Percentiles rank a stretch among this genome's conserved stretches.
Conservation (phyloP, 1,139 yeast genomes). For the Blastobotrys raffinosifermentans region DNA sequence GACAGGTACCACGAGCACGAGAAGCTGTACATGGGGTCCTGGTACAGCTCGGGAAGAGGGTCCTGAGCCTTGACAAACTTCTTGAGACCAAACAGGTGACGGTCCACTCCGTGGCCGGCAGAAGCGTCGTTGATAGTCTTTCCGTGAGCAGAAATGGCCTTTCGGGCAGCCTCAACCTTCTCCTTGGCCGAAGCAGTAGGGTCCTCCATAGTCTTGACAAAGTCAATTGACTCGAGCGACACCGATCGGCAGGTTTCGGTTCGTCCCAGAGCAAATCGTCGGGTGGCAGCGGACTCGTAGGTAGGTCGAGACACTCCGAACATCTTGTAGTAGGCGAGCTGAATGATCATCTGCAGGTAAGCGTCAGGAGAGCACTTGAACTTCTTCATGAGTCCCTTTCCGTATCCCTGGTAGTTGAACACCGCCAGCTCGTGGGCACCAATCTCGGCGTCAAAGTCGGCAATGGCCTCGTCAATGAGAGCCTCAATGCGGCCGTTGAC, state of each 20-base stretch:
- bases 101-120: constrained; percentile 85
- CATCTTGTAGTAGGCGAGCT: constrained; percentile 75
- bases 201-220: constrained; percentile 72
- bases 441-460: constrained; percentile 45
- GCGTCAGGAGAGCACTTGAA: constrained; percentile 79
- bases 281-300: constrained; percentile 93
- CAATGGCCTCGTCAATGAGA: constrained; percentile 52
- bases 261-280: constrained; percentile 83
- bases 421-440: constrained; percentile 39
- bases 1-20: constrained; percentile 83
- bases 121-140: constrained; percentile 71
- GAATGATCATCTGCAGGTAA: constrained; percentile 70
- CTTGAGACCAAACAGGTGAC: constrained; percentile 88
- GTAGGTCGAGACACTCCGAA: constrained; percentile 84
- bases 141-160: constrained; percentile 72
- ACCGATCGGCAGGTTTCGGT: constrained; percentile 95
- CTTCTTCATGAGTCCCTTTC: constrained; percentile 64
- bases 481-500: constrained; percentile 44
- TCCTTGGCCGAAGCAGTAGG: constrained; percentile 48
- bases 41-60: constrained; percentile 61
- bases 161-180: constrained; percentile 63
- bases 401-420: constrained; percentile 38
- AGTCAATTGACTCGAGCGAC: constrained; percentile 63
- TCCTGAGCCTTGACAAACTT: constrained; percentile 60
- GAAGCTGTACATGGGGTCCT: constrained; percentile 70